Percentiles rank a stretch among this genome's conserved stretches.
Evolutionary conservation across 2,329 filamentous ascomycete species (phyloP).

Genomic region (Albophoma yamanashiensis): DNA sequence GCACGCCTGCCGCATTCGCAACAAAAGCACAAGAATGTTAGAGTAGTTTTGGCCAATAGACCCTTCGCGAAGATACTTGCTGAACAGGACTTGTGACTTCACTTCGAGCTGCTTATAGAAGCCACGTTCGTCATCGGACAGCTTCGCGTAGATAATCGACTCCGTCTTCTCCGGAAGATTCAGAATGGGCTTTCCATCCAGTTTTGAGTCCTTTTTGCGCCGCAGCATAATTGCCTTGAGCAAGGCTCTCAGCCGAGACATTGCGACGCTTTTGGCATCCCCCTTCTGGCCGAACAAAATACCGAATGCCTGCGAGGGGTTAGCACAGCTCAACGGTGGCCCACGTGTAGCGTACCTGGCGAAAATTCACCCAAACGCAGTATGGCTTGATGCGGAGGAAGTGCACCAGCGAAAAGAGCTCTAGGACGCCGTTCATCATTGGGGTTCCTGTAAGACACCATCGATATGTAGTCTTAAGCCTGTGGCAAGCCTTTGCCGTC

Average conservation of each 20-base stretch:
- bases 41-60: conserved; percentile 63
- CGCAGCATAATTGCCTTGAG: conserved; percentile 74
- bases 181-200: conserved; percentile 74
- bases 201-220: conserved; percentile 66
- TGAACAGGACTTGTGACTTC: conserved; percentile 60
- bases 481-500: conserved; percentile 56
- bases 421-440: conserved; percentile 77
- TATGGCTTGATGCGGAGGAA: conserved; percentile 75
- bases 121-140: conserved; percentile 61
- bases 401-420: conserved; percentile 66
- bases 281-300: conserved; percentile 22
- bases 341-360: conserved; percentile 26
- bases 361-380: conserved; percentile 52
- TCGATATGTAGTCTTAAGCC: conserved; percentile 55
- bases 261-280: conserved; percentile 49
- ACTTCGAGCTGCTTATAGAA: conserved; percentile 68
- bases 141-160: conserved; percentile 62
- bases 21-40: conserved; percentile 67
- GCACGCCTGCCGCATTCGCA: conserved; percentile 69
- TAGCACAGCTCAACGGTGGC: conserved; percentile 3
- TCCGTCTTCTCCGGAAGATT: conserved; percentile 67
- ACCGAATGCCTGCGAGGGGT: conserved; percentile 27
- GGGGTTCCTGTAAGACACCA: conserved; percentile 80
- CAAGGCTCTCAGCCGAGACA: conserved; percentile 62
- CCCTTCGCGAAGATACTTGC: conserved; percentile 60